A percentile compares a stretch with the other conserved stretches of the same genome.
Evolutionary conservation across 1,284 basidiomycete species (phyloP).

Genomic region (Polyporus tsugae): DNA sequence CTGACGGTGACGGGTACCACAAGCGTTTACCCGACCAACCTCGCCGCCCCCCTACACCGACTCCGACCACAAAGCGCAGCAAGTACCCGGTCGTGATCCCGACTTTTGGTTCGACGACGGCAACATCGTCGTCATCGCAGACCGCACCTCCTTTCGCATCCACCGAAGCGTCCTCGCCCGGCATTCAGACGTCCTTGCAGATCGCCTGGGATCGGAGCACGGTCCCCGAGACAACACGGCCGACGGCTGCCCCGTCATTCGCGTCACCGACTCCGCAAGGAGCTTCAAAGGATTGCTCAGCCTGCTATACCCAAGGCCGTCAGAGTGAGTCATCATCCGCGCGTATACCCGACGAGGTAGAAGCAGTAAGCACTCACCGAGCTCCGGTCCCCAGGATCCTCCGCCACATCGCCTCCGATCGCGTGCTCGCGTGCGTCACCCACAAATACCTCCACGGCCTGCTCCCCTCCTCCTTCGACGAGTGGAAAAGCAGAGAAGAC

Average conservation of each 20-base stretch:
- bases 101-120: slow-evolving; percentile 18
- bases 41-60: neutral
- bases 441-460: slow-evolving; percentile 1
- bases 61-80: neutral
- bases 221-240: neutral
- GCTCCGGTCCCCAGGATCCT: neutral
- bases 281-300: slow-evolving; percentile 3
- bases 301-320: neutral
- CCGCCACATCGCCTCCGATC: neutral
- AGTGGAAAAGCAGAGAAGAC: neutral
- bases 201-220: neutral
- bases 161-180: slow-evolving; percentile 10
- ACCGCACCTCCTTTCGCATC: slow-evolving; percentile 4
- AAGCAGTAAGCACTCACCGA: too few relatives aligned
- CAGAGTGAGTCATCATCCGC: neutral
- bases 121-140: slow-evolving; percentile 12
- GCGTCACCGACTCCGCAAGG: neutral
- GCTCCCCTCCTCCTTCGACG: slow-evolving; percentile 8
- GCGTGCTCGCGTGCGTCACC: neutral
- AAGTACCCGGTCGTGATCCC: neutral
- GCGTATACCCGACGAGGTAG: too few relatives aligned
- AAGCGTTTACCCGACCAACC: neutral
- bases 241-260: slow-evolving; percentile 1
- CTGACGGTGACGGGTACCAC: neutral
- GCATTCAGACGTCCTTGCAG: neutral